phyloP scores from a whole-genome alignment of 2,329 filamentous ascomycete genomes.

The Diplodia seriata region DNA sequence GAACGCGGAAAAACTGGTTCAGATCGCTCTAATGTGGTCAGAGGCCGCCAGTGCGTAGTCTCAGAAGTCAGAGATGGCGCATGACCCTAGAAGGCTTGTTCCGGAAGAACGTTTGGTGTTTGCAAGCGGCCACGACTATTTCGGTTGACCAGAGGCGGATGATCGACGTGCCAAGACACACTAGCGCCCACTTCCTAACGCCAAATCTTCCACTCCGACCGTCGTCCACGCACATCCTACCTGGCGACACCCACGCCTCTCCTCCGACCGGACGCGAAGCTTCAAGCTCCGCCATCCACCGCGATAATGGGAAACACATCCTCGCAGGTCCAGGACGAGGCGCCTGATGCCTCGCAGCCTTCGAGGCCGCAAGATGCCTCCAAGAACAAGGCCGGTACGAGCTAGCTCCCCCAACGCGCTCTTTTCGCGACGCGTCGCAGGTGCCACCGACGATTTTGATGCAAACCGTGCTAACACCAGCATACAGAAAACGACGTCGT shows the following conservation, averaged over 20 bases:
- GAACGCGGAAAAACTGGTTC: background rate
- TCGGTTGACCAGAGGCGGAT: background rate
- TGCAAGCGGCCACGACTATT: constrained; percentile 15
- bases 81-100: background rate
- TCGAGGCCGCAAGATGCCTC: background rate
- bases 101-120: background rate
- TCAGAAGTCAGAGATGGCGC: background rate
- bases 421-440: constrained; percentile 27
- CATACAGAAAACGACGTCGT: constrained; percentile 32
- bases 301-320: constrained; percentile 28
- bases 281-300: constrained; percentile 19
- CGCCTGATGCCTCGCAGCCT: constrained; percentile 7
- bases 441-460: constrained; percentile 25
- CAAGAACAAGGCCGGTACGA: background rate
- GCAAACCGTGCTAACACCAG: constrained; percentile 4
- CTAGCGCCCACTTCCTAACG: constrained; percentile 22
- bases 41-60: too few species aligned
- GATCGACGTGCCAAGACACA: constrained; percentile 22
- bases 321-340: constrained; percentile 20
- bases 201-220: constrained; percentile 19
- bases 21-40: background rate
- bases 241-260: constrained; percentile 20
- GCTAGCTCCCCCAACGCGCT: constrained; percentile 1
- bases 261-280: constrained; percentile 15
- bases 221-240: constrained; percentile 20